Evolutionary conservation across 768 basidiomycete genomes (phyloP).

Genomic region (Lactifluus rugatus): DNA sequence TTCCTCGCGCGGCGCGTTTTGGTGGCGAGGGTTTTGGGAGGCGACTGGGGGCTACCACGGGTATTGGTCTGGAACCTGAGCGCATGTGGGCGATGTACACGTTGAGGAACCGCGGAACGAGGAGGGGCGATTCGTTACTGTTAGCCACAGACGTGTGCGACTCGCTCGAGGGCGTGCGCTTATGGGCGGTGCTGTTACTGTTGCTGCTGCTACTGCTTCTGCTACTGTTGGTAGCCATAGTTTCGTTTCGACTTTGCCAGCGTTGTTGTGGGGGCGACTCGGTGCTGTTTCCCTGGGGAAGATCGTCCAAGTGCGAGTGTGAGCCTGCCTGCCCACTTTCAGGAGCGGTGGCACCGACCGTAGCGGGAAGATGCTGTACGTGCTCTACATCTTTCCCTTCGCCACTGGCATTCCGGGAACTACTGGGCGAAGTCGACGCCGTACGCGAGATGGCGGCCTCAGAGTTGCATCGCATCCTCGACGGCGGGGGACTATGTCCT

Average conservation of each 20-base stretch:
- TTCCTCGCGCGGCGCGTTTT: neutral
- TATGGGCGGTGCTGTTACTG: too few species aligned
- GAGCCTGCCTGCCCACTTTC: neutral
- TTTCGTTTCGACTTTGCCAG: neutral
- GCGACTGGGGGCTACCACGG: neutral
- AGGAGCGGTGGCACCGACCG: neutral
- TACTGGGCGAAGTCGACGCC: neutral
- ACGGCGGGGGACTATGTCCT: neutral
- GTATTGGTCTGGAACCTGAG: slow-evolving; percentile 1
- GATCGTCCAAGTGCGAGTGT: neutral
- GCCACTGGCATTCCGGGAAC: neutral
- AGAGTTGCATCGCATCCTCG: too few species aligned
- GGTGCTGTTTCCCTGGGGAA: neutral
- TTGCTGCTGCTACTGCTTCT: too few species aligned
- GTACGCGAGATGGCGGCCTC: neutral
- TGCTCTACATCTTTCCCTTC: neutral
- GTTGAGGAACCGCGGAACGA: neutral
- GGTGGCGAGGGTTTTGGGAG: slow-evolving; percentile 1
- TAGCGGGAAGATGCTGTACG: neutral
- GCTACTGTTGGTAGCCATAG: too few species aligned
- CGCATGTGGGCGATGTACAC: neutral
- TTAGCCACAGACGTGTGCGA: neutral
- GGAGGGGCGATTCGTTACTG: neutral
- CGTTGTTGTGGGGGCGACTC: neutral
- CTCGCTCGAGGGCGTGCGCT: neutral